Evolutionary conservation across 2,329 filamentous ascomycete species (phyloP).

Genomic region (Fusarium scirpi): DNA sequence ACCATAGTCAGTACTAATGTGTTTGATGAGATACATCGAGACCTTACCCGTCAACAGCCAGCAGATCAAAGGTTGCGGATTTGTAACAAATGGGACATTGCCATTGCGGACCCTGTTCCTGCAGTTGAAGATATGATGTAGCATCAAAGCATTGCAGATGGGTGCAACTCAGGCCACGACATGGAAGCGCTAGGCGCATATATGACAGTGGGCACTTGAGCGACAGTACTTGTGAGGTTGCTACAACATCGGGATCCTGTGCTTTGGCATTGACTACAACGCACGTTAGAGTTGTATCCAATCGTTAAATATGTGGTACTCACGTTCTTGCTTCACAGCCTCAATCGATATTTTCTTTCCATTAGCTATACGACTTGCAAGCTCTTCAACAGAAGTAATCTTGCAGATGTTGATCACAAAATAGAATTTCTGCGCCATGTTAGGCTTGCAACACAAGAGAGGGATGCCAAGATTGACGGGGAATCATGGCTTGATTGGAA

Average conservation of each 20-base stretch:
- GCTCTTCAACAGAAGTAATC: constrained; percentile 75
- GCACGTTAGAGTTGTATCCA: constrained; percentile 36
- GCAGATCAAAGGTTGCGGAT: constrained; percentile 79
- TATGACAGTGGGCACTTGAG: constrained; percentile 94
- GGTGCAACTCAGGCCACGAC: constrained; percentile 81
- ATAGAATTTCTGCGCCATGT: constrained; percentile 72
- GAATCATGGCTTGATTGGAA: constrained; percentile 37
- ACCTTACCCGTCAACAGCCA: constrained; percentile 87
- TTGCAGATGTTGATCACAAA: constrained; percentile 81
- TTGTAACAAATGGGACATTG: constrained; percentile 95
- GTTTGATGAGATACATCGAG: background rate
- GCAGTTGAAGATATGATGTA: constrained; percentile 88
- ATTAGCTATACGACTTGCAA: constrained; percentile 75
- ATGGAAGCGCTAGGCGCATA: constrained; percentile 81
- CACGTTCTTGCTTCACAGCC: constrained; percentile 86
- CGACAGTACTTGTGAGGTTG: constrained; percentile 88
- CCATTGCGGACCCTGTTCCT: constrained; percentile 97
- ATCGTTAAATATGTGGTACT: constrained; percentile 49
- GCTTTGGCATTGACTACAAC: constrained; percentile 79
- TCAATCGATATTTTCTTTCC: constrained; percentile 82
- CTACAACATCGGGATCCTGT: constrained; percentile 87
- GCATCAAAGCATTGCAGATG: constrained; percentile 98
- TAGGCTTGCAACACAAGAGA: constrained; percentile 24
- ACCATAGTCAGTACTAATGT: constrained; percentile 23
- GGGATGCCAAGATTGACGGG: constrained; percentile 37